Conservation (phyloP, 2,329 filamentous ascomycete genomes). For the Penicillium decumbens region DNA sequence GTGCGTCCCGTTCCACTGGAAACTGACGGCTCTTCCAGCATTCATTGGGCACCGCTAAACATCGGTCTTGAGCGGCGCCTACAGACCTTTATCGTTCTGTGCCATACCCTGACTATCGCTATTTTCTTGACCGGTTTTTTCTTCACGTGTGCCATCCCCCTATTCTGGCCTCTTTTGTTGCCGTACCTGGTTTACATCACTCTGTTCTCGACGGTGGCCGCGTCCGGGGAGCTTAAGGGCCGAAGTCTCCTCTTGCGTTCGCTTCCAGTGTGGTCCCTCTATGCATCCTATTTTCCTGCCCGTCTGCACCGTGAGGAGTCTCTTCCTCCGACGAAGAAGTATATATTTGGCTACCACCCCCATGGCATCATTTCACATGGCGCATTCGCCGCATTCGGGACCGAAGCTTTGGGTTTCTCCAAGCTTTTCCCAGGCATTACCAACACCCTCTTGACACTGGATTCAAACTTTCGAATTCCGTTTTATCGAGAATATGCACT, state of each 20-base stretch:
- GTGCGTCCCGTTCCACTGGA: constrained; percentile 1
- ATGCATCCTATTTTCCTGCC: constrained; percentile 89
- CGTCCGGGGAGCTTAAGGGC: constrained; percentile 67
- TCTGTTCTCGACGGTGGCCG: constrained; percentile 70
- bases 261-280: constrained; percentile 76
- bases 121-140: constrained; percentile 75
- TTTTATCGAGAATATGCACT: constrained; percentile 94
- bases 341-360: constrained; percentile 95
- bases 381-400: constrained; percentile 87
- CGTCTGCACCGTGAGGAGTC: constrained; percentile 77
- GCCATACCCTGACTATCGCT: constrained; percentile 68
- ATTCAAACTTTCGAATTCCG: constrained; percentile 89
- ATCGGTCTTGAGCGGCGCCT: constrained; percentile 66
- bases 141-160: constrained; percentile 80
- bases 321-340: constrained; percentile 77
- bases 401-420: constrained; percentile 80
- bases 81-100: constrained; percentile 72
- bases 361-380: constrained; percentile 97
- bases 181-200: constrained; percentile 76
- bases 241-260: constrained; percentile 71
- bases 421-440: constrained; percentile 91
- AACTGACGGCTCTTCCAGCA: constrained; percentile 42
- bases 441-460: constrained; percentile 88
- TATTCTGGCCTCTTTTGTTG: constrained; percentile 76
- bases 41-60: constrained; percentile 78